Percentiles rank a stretch among this genome's conserved stretches.
Evolutionary conservation across 192 early-diverging fungal species (phyloP).

Genomic region (Paraglomus brasilianum): DNA sequence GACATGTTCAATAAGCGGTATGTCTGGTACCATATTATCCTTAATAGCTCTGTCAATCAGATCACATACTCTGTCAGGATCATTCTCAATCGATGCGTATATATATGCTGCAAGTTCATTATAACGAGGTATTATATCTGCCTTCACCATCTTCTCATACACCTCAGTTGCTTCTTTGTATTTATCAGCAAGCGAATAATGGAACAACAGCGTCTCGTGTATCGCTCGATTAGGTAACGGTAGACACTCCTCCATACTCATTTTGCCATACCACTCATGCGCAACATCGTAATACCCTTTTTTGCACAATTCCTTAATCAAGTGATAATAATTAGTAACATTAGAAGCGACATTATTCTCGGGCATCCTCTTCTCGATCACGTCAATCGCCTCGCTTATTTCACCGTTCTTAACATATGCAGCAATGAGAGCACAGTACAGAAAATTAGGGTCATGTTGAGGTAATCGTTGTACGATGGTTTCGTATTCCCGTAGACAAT

Average conservation of each 20-base stretch:
- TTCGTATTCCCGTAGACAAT: slow-evolving; percentile 23
- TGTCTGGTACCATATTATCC: background rate
- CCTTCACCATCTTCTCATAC: background rate
- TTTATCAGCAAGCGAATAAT: slow-evolving; percentile 11
- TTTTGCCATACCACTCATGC: slow-evolving; percentile 9
- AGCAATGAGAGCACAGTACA: slow-evolving; percentile 22
- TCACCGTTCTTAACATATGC: slow-evolving; percentile 14
- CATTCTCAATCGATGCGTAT: background rate
- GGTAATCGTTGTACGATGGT: background rate
- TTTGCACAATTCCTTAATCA: slow-evolving; percentile 21
- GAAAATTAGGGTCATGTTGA: background rate
- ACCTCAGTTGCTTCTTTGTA: slow-evolving; percentile 19
- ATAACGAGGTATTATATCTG: background rate
- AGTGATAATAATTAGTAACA: slow-evolving; percentile 12
- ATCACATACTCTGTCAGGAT: background rate
- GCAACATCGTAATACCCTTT: background rate
- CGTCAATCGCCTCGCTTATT: background rate
- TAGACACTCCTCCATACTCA: background rate
- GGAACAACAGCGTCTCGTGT: slow-evolving; percentile 4
- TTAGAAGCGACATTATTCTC: slow-evolving; percentile 1
- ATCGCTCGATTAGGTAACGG: slow-evolving; percentile 10
- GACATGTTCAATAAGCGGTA: background rate
- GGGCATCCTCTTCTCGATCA: slow-evolving; percentile 7
- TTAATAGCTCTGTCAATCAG: slow-evolving; percentile 5
- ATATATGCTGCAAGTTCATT: background rate